Evolutionary conservation across 257 asterid species (phyloP), one percentile per base, ranked within the genome.

Genomic region (Solanum pennellii): DNA sequence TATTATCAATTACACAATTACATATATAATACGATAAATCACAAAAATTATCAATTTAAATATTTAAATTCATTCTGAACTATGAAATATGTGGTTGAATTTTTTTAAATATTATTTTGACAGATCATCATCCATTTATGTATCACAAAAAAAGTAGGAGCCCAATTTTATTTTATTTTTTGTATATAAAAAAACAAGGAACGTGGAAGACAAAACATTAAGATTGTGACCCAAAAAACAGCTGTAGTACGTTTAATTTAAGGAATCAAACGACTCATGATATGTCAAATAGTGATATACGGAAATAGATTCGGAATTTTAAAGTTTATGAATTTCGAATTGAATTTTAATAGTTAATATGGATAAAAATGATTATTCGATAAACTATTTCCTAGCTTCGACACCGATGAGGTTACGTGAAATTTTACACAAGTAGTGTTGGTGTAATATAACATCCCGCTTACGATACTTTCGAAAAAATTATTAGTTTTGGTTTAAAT

Each of bases 181-280:
- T 49, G 12, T 47, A 18, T 49, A 82, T 82, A 49, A 18, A 49
- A 18, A 72, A 49, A 82, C 85, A 31, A 82, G 4, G 69, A 82
- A 49, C 85, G 69, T 49, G 85, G 85, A 82, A 31, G 85, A 49
- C 71, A 82, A 71, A 82, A 49, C 68, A 80, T 47, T 80, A 80
- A 80, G 44, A 80, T 47, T 80, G 68, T 80, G 85, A 82, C 85
- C 20, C 69, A 27, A 31, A 49, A 80, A 82, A 82, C 69, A 82
- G 85, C 85, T 82, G 85, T 82, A 11, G 45, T 49, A 82, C 44
- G 85, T 20, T 79, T 49, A 49, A 47, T 18, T 49, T 49, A 82
- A 29, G 69, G 69, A 49, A 82, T 82, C 69, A 82, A 82, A 82
- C 27, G 84, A 79, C 66, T 79, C 66, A 45, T 27, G 11, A 56